phyloP scores from a whole-genome alignment of 2,329 filamentous ascomycete genomes.

The Xylariaceae sp. region DNA sequence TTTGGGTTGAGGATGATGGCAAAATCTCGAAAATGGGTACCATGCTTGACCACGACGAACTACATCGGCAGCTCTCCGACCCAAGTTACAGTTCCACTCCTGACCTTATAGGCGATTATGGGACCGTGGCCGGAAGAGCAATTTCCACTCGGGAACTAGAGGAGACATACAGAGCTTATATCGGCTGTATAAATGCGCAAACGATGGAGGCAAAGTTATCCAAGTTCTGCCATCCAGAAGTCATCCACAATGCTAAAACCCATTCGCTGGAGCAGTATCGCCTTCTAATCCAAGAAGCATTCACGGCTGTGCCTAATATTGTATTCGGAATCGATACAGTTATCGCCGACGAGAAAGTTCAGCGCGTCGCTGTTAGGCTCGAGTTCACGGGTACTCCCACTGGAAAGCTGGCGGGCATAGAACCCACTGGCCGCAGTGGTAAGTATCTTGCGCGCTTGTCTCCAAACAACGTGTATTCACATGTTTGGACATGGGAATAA shows the following conservation, averaged over 20 bases:
- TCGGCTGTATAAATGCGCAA: constrained; percentile 42
- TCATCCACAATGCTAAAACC: constrained; percentile 41
- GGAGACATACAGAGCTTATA: constrained; percentile 39
- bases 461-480: no score
- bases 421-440: constrained; percentile 36
- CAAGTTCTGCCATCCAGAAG: constrained; percentile 34
- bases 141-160: constrained; percentile 28
- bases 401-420: constrained; percentile 35
- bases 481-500: no score
- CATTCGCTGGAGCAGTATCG: constrained; percentile 36
- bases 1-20: constrained; percentile 26
- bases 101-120: background rate
- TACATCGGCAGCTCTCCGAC: constrained; percentile 24
- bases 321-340: constrained; percentile 36
- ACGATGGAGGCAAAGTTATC: constrained; percentile 36
- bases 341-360: constrained; percentile 40
- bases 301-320: constrained; percentile 39
- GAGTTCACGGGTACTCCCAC: constrained; percentile 41
- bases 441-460: no score
- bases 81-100: constrained; percentile 7
- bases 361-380: constrained; percentile 42
- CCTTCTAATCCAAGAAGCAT: constrained; percentile 37
- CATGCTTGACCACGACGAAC: constrained; percentile 25
- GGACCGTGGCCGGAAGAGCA: background rate
- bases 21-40: constrained; percentile 28